Base-by-base conservation (phyloP, 1,284 basidiomycete species). In the Cryptococcus neoformans region DNA sequence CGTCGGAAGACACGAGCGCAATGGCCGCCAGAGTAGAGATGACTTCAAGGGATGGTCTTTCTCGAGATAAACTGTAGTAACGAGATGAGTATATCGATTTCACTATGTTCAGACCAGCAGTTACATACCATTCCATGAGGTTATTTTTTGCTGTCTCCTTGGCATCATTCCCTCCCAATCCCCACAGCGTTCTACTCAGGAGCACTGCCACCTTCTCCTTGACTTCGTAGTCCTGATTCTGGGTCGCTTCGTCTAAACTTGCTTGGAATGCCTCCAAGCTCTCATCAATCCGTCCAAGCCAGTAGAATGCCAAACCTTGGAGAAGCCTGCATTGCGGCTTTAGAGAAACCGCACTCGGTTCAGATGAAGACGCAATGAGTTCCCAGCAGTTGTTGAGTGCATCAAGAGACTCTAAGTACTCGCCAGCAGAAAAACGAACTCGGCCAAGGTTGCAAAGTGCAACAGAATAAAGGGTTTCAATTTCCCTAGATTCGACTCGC, bases 391-490 rank as follows among this genome's bases (percentile, higher is more conserved):
- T 87, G 61, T 87, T 86, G 65, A 89, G 91, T 0, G 87, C 85
- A 53, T 86, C 84, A 1, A 86, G 70, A 0, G 91, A 86, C 2
- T 80, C 82, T 0, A 80, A 77, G 65, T 85, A 85, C 49, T 88
- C 82, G 3, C 80, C 78, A 0, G 80, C 70, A 0, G 86, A 81
- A 9, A 97, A 79, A 10, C 84, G 82, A 28, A 97, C 76, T 14
- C 96, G 84, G 0, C 87, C 96, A 6, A 93, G 79, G 60, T 91
- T 97, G 39, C 83, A 80, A 59, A 92, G 88, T 0, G 93, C 90
- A 37, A 93, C 84, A 6, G 85, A 85, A 72, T 89, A 99, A 59
- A 84, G 85, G 34, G 81, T 78, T 72, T 97, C 95, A 14, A 90
- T 83, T 16, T 81, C 77, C 0, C 85, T 70, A 51, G 89, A 87